A percentile compares a stretch with the other conserved stretches of the same genome.
phyloP scores from a whole-genome alignment of 1,284 basidiomycete genomes.

The Apiotrichum domesticum region DNA sequence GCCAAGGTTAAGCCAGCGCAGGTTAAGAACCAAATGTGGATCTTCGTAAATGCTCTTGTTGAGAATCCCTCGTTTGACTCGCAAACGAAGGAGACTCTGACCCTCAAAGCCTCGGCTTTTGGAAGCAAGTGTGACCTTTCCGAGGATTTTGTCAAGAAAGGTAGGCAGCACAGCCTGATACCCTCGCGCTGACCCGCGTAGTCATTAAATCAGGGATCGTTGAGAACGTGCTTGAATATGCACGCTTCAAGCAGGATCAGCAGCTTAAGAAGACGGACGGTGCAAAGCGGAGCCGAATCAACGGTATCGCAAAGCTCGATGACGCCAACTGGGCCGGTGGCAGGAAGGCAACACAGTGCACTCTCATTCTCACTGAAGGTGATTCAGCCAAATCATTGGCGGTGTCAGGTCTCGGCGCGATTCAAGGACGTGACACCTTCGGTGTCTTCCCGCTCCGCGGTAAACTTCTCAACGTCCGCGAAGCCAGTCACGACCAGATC shows the following conservation, averaged over 20 bases:
- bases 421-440: constrained; percentile 84
- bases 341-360: constrained; percentile 72
- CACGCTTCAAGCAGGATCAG: constrained; percentile 94
- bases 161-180: constrained; percentile 48
- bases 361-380: constrained; percentile 96
- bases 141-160: constrained; percentile 95
- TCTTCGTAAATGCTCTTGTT: constrained; percentile 93
- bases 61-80: constrained; percentile 99
- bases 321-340: constrained; percentile 98
- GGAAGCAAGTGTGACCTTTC: constrained; percentile 78
- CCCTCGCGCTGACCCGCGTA: constrained; percentile 35
- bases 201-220: constrained; percentile 87
- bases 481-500: constrained; percentile 91
- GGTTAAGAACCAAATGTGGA: constrained; percentile 97
- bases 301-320: constrained; percentile 86
- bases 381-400: constrained; percentile 98
- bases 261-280: constrained; percentile 95
- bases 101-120: constrained; percentile 82
- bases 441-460: constrained; percentile 97
- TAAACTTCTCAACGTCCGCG: constrained; percentile 95
- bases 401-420: constrained; percentile 87
- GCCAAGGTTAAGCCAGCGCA: constrained; percentile 86
- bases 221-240: constrained; percentile 90
- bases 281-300: constrained; percentile 75
- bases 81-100: constrained; percentile 97